Percentiles rank a stretch among this genome's conserved stretches.
Evolutionary conservation across 805 yeast genomes (phyloP).

Genomic region (Schwanniomyces pseudopolymorphus): DNA sequence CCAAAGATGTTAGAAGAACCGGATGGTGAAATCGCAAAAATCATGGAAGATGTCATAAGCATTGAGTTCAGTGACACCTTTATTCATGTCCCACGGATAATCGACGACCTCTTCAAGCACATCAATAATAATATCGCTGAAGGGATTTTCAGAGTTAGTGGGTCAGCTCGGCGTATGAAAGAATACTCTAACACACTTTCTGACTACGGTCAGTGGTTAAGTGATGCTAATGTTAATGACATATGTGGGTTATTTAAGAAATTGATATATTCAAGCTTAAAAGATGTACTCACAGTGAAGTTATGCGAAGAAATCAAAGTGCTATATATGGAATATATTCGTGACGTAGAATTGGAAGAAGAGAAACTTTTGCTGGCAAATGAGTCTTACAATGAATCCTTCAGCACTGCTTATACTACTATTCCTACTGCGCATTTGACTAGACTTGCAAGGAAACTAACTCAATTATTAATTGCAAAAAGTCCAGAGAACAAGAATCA

Average conservation of each 20-base stretch:
- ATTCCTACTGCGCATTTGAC: constrained; percentile 1
- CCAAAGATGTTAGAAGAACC: neutral
- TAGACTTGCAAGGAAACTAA: constrained; percentile 2
- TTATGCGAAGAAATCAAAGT: constrained; percentile 5
- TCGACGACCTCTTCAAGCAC: constrained; percentile 19
- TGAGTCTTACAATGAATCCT: constrained; percentile 4
- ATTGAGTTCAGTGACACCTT: constrained; percentile 1
- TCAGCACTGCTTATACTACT: constrained; percentile 6
- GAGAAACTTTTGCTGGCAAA: constrained; percentile 9
- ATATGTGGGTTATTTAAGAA: constrained; percentile 27
- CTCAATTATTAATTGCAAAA: constrained; percentile 2
- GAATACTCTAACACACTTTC: constrained; percentile 13
- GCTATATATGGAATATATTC: neutral
- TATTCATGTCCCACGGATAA: constrained; percentile 17
- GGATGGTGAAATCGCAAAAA: neutral
- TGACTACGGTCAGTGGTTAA: constrained; percentile 18
- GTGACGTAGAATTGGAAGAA: neutral
- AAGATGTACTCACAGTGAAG: constrained; percentile 10
- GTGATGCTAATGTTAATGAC: constrained; percentile 21
- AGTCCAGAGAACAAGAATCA: constrained; percentile 14
- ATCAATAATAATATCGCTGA: constrained; percentile 19
- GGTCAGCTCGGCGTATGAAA: constrained; percentile 26
- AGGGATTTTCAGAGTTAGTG: constrained; percentile 32
- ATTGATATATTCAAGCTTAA: constrained; percentile 12
- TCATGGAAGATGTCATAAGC: neutral